A percentile compares a stretch with the other conserved stretches of the same genome.
These are phyloP conservation scores for Phytopythium helicoides DNA, from an alignment of 352 stramenopile species.

Conservation along the genomic window DNA sequence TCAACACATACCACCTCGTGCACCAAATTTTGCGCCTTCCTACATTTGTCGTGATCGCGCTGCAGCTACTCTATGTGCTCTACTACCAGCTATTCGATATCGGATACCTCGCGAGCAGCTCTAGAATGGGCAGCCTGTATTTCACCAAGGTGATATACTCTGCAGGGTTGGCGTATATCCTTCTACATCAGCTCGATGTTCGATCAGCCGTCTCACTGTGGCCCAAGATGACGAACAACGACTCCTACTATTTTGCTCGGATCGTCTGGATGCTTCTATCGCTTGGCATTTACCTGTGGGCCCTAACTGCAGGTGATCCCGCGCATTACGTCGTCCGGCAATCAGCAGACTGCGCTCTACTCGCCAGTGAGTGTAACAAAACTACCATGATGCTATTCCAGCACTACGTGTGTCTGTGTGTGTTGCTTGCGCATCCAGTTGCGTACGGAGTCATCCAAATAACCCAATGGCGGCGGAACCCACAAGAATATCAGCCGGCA, in stretches of 20 bases:
- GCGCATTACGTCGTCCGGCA: slow-evolving; percentile 21
- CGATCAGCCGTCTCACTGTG: slow-evolving; percentile 25
- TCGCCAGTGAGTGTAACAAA: slow-evolving; percentile 30
- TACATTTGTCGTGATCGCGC: slow-evolving; percentile 33
- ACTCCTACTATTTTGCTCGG: slow-evolving; percentile 28
- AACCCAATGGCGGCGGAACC: slow-evolving; percentile 23
- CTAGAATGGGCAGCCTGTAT: slow-evolving; percentile 12
- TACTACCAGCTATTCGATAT: slow-evolving; percentile 45
- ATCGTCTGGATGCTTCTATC: slow-evolving; percentile 32
- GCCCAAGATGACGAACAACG: slow-evolving; percentile 37
- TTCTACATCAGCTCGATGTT: slow-evolving; percentile 35
- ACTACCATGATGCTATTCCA: slow-evolving; percentile 15
- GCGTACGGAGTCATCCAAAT: slow-evolving; percentile 28
- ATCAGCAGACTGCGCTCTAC: slow-evolving; percentile 10
- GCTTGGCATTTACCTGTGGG: slow-evolving; percentile 23
- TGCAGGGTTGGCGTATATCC: slow-evolving; percentile 23
- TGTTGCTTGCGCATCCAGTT: slow-evolving; percentile 22
- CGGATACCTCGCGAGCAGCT: slow-evolving; percentile 16
- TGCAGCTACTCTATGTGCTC: slow-evolving; percentile 33
- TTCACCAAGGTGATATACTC: slow-evolving; percentile 32
- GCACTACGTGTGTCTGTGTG: slow-evolving; percentile 21
- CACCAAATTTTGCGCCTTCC: slow-evolving; percentile 28
- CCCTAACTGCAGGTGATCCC: slow-evolving; percentile 10
- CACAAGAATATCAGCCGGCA: slow-evolving; percentile 20
- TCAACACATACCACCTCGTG: slow-evolving; percentile 31